Conservation (phyloP, 2,329 filamentous ascomycete genomes). For the Epichloe hybrida region DNA sequence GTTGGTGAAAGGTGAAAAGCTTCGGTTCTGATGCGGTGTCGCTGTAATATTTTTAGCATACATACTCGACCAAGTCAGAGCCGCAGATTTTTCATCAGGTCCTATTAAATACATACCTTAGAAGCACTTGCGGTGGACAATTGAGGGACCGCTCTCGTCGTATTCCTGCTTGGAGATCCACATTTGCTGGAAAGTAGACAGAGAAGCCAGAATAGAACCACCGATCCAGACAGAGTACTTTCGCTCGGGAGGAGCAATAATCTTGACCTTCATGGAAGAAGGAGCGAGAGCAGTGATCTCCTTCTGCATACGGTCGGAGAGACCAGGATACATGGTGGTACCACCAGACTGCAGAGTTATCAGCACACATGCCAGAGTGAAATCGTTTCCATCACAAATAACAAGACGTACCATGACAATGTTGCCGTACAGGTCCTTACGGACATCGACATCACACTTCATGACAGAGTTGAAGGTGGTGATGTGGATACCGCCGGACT, state of each 20-base stretch:
- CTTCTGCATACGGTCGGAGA: constrained; percentile 99
- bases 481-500: constrained; percentile 97
- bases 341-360: constrained; percentile 70
- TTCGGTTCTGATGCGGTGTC: constrained; percentile 19
- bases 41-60: constrained; percentile 8
- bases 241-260: constrained; percentile 98
- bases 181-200: constrained; percentile 99
- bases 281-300: constrained; percentile 98
- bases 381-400: neutral
- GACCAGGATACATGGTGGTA: constrained; percentile 99
- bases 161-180: constrained; percentile 99
- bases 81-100: neutral
- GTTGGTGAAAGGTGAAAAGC: constrained; percentile 20
- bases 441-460: constrained; percentile 99
- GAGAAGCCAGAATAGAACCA: constrained; percentile 98
- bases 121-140: constrained; percentile 99
- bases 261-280: constrained; percentile 99
- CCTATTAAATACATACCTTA: constrained; percentile 46
- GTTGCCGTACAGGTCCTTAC: constrained; percentile 99
- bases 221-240: constrained; percentile 99
- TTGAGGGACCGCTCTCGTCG: constrained; percentile 98
- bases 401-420: constrained; percentile 84
- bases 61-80: neutral
- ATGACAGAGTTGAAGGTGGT: constrained; percentile 99
- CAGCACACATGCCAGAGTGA: neutral